Percentiles rank a stretch among this genome's conserved stretches.
phyloP scores from a whole-genome alignment of 768 basidiomycete species.

The Mycena haematopus region DNA sequence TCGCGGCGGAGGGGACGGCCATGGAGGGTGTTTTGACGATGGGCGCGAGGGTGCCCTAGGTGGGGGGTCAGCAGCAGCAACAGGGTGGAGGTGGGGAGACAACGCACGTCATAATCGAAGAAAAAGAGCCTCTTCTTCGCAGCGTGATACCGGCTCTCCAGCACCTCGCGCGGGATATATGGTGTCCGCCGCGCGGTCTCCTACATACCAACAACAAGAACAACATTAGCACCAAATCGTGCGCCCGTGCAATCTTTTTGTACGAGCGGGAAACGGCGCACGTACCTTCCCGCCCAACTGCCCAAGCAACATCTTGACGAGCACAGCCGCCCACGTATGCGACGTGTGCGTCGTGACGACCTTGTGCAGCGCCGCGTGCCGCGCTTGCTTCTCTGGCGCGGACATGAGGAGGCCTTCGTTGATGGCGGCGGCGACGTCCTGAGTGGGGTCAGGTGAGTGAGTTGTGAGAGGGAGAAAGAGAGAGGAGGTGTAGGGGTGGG shows the following conservation, averaged over 20 bases:
- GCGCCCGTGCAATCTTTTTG: too few relatives aligned
- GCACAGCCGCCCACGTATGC: conserved; percentile 92
- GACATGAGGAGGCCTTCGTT: conserved; percentile 87
- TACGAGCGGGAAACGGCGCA: too few relatives aligned
- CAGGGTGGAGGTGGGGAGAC: too few relatives aligned
- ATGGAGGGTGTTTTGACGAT: conserved; percentile 94
- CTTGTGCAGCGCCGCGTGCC: conserved; percentile 81
- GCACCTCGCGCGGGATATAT: conserved; percentile 67
- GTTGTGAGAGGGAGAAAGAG: conserved; percentile 3
- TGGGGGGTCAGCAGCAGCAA: neutral
- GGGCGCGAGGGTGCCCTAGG: conserved; percentile 96
- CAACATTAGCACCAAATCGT: too few relatives aligned
- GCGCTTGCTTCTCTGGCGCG: conserved; percentile 68
- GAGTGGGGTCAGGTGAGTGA: neutral
- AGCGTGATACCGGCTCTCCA: conserved; percentile 65
- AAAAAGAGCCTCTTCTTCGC: conserved; percentile 88
- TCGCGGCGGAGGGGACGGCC: conserved; percentile 78
- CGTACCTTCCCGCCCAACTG: conserved; percentile 71
- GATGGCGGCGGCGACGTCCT: conserved; percentile 91
- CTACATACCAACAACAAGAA: too few relatives aligned
- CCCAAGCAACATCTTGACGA: conserved; percentile 86
- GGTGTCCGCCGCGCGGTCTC: conserved; percentile 87
- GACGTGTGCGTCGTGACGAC: conserved; percentile 92
- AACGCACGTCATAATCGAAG: conserved; percentile 95
- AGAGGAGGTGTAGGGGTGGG: too few relatives aligned